A percentile compares a stretch with the other conserved stretches of the same genome.
These are phyloP conservation scores for Rutidosis leptorrhynchoides DNA, from an alignment of 129 eudicot species.

Conservation along the genomic window DNA sequence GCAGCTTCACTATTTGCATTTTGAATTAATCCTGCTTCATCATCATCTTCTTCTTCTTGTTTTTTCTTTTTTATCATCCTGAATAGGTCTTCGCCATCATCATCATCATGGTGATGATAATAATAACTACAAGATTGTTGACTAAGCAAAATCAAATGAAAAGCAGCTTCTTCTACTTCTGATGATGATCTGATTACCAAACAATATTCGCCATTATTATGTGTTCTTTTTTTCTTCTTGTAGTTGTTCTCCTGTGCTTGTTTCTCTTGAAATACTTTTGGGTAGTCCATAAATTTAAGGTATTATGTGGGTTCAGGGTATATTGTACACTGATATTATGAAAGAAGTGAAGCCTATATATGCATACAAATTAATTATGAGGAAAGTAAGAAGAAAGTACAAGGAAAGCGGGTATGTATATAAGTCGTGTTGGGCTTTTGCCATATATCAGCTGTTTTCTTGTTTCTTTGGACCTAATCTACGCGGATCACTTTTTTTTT, in stretches of 20 bases:
- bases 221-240: too few species aligned
- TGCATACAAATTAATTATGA: neutral
- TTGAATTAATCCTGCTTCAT: neutral
- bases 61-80: neutral
- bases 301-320: neutral
- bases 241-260: neutral
- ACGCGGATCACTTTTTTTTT: neutral
- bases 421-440: neutral
- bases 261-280: neutral
- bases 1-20: neutral
- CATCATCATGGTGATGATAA: neutral
- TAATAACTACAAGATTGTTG: neutral
- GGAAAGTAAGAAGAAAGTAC: neutral
- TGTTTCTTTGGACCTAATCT: slow-evolving; percentile 5
- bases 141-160: neutral
- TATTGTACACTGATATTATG: neutral
- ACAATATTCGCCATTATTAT: neutral
- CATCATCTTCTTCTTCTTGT: neutral
- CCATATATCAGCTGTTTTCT: neutral
- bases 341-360: neutral
- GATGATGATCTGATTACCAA: neutral
- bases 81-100: neutral
- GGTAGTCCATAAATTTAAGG: neutral
- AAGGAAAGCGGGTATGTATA: neutral
- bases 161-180: slow-evolving; percentile 6